Conservation (phyloP, 345 rosid genomes). For the Trapa bicornis region DNA sequence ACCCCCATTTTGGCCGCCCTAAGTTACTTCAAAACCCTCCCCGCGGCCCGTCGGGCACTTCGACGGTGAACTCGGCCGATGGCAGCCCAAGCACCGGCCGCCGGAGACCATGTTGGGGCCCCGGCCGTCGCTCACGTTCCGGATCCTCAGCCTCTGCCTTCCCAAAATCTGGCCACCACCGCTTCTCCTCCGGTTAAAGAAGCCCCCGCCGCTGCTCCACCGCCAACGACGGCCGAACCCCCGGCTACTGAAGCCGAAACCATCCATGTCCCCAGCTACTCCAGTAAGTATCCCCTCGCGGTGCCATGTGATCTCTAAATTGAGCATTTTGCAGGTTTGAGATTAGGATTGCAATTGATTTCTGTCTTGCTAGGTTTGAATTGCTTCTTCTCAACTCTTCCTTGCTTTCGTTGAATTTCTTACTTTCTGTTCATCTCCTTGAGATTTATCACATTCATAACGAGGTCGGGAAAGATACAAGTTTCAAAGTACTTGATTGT, state of each 20-base stretch:
- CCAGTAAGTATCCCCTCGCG: constrained; percentile 39
- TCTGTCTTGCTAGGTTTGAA: neutral
- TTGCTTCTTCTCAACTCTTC: neutral
- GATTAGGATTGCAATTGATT: neutral
- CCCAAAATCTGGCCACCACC: constrained; percentile 7
- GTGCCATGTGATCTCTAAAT: neutral
- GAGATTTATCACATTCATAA: neutral
- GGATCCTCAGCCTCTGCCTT: constrained; percentile 12
- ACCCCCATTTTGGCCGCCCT: constrained; percentile 3
- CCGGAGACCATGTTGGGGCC: constrained; percentile 16
- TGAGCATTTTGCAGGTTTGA: neutral
- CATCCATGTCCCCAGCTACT: constrained; percentile 62
- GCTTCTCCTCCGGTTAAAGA: constrained; percentile 13
- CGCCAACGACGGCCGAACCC: constrained; percentile 11
- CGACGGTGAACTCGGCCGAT: constrained; percentile 7
- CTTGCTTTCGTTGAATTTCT: neutral
- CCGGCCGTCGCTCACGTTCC: constrained; percentile 1
- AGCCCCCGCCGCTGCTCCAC: constrained; percentile 10
- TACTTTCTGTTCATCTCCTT: neutral
- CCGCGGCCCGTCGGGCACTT: neutral
- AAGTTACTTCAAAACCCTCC: neutral
- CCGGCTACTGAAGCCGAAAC: constrained; percentile 30
- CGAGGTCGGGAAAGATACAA: neutral
- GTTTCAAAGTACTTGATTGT: neutral
- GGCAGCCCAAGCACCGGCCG: constrained; percentile 24